Evolutionary conservation across 768 basidiomycete genomes (phyloP).

Genomic region (Tricholoma saponaceum): DNA sequence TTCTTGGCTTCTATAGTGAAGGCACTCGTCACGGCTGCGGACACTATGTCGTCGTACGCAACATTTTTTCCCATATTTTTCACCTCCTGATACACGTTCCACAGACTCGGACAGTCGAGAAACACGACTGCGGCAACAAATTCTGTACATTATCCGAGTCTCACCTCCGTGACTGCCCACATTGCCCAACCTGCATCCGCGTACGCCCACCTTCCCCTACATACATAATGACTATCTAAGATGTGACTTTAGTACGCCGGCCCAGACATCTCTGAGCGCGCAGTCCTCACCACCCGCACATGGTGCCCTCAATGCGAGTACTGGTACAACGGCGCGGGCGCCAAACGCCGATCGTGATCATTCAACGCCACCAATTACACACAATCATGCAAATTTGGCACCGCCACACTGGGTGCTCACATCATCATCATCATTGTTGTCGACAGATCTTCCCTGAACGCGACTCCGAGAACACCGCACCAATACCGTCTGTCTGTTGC

Average conservation of each 20-base stretch:
- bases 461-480: background rate
- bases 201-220: constrained; percentile 25
- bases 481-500: background rate
- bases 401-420: background rate
- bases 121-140: constrained; percentile 51
- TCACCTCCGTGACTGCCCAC: constrained; percentile 31
- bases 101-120: constrained; percentile 47
- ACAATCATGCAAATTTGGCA: background rate
- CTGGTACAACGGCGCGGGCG: constrained; percentile 61
- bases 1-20: constrained; percentile 55
- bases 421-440: too few relatives aligned
- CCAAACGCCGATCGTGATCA: constrained; percentile 51
- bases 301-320: constrained; percentile 58
- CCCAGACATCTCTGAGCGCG: constrained; percentile 63
- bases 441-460: background rate
- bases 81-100: constrained; percentile 6
- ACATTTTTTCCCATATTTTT: constrained; percentile 3
- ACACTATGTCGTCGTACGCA: constrained; percentile 67
- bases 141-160: constrained; percentile 34
- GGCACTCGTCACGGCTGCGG: constrained; percentile 76
- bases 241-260: constrained; percentile 52
- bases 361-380: background rate
- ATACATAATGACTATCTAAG: constrained; percentile 4
- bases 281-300: constrained; percentile 45
- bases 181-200: constrained; percentile 40